These are phyloP conservation scores for Diplotaxis tenuifolia DNA, from an alignment of 345 rosid genomes.

Conservation along the genomic window DNA sequence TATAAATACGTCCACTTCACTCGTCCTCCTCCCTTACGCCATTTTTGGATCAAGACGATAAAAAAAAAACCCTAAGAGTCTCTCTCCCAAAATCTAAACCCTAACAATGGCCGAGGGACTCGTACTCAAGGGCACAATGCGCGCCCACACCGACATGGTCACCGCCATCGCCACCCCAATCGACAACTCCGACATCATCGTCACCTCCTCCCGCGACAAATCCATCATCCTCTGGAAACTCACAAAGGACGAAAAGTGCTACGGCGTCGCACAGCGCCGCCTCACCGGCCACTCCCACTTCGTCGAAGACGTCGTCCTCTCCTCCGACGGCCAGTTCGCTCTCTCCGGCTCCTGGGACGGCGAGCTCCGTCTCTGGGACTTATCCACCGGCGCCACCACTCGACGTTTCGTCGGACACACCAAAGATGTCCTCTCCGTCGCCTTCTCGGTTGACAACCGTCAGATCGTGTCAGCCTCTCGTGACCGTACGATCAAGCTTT, in stretches of 20 bases:
- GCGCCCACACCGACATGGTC: conserved; percentile 5
- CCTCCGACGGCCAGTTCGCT: background rate
- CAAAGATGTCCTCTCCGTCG: background rate
- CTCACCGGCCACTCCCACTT: background rate
- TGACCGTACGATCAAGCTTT: background rate
- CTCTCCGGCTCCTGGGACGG: background rate
- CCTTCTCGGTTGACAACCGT: background rate
- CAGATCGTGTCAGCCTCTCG: background rate
- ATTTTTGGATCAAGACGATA: background rate
- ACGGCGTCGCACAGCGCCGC: background rate
- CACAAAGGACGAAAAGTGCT: background rate
- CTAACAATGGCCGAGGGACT: background rate
- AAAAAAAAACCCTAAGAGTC: background rate
- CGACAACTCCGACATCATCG: background rate
- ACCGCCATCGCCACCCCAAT: background rate
- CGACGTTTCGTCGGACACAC: background rate
- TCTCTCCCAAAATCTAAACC: background rate
- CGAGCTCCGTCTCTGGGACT: background rate
- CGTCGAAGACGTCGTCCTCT: background rate
- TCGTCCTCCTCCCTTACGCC: background rate
- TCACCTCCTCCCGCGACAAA: background rate
- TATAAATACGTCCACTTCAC: background rate
- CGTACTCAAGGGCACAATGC: background rate
- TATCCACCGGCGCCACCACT: background rate
- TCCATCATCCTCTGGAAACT: background rate